Percentiles rank a stretch among this genome's conserved stretches.
These are phyloP conservation scores for Taphrina deformans DNA, from an alignment of 1,139 yeast genomes.

Conservation along the genomic window DNA sequence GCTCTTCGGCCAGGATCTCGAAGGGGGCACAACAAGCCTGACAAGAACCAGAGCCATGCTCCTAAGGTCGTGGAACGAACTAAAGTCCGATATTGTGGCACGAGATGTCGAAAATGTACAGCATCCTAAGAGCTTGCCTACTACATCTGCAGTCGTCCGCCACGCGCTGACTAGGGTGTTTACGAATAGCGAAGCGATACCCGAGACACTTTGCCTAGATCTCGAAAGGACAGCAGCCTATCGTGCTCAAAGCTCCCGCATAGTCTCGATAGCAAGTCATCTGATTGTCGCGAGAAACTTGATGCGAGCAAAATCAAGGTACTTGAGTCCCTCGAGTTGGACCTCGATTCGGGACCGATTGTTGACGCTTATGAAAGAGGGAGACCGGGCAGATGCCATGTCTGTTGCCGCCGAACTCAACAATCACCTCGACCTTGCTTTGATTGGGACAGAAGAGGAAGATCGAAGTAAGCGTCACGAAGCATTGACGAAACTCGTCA, in stretches of 20 bases:
- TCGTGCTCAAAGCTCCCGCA: neutral
- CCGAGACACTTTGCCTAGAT: constrained; percentile 25
- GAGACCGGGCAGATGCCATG: neutral
- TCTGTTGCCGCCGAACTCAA: constrained; percentile 19
- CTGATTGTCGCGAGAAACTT: constrained; percentile 11
- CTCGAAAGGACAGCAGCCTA: neutral
- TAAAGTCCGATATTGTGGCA: neutral
- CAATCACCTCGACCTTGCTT: constrained; percentile 10
- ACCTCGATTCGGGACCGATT: constrained; percentile 1
- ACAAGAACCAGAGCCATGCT: constrained; percentile 6
- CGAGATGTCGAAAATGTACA: neutral
- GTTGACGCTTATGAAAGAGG: neutral
- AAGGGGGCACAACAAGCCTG: neutral
- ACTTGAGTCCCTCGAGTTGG: constrained; percentile 6
- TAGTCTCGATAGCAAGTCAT: neutral
- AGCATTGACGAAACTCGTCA: neutral
- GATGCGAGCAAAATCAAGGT: neutral
- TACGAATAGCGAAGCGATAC: neutral
- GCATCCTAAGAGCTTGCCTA: neutral
- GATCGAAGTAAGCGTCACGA: constrained; percentile 9
- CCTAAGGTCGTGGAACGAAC: neutral
- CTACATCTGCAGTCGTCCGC: neutral
- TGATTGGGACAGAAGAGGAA: neutral
- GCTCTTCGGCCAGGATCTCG: constrained; percentile 41
- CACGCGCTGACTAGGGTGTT: neutral